These are phyloP conservation scores for Saccharomycopsis babjevae DNA, from an alignment of 805 yeast species.

Conservation along the genomic window DNA sequence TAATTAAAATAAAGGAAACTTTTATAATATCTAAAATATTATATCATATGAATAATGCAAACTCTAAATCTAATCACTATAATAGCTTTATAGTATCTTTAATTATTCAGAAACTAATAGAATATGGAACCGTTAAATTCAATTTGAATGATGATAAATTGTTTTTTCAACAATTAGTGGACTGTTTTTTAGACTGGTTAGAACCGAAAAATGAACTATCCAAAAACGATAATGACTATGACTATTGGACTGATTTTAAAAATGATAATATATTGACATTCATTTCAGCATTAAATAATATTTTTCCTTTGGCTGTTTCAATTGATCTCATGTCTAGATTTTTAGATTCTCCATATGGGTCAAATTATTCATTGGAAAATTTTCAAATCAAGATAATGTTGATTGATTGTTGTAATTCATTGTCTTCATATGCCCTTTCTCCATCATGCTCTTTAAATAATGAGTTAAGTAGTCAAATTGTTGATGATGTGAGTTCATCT, in stretches of 20 bases:
- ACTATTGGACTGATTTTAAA: not conserved
- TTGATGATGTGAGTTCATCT: not conserved
- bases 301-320: not conserved
- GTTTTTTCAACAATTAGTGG: not conserved
- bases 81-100: not conserved
- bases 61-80: not conserved
- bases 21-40: not conserved
- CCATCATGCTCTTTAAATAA: not conserved
- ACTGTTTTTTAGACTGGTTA: not conserved
- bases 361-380: not conserved
- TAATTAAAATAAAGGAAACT: not conserved
- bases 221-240: not conserved
- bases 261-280: not conserved
- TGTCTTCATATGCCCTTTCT: not conserved
- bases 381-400: not conserved
- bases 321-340: not conserved
- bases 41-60: not conserved
- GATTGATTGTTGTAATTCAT: not conserved
- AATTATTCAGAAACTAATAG: not conserved
- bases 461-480: not conserved
- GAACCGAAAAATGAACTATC: not conserved
- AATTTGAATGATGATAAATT: not conserved
- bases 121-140: not conserved
- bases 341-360: not conserved
- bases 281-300: not conserved